Evolutionary conservation across 1,284 basidiomycete species (phyloP), one percentile per base, ranked within the genome.

Genomic region (Anthracocystis walkeri): DNA sequence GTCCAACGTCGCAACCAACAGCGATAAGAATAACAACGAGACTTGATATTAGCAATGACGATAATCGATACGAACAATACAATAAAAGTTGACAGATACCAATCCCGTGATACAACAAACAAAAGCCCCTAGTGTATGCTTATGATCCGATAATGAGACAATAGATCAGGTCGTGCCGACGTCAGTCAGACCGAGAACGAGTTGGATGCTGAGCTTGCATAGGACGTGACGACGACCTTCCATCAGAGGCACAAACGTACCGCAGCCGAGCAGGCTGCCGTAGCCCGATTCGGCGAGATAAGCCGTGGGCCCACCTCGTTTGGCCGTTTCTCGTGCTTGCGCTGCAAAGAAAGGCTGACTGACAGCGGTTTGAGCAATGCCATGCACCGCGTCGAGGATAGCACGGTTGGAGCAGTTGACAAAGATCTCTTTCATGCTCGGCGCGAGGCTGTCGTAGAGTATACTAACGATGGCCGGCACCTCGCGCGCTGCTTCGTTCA

Each of bases 381-480:
- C 68, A 23, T 83, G 79, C 23, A 81, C 80, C 7, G 81, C 80
- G 16, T 82, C 75, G 12, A 83, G 60, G 31, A 83, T 79, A n/a
- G 66, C 74, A 7, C 71, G 69, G 68, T 70, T 75, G 58, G 78
- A 80, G 49, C 74, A 79, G 59, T 82, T 82, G 60, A 78, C 65
- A 48, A 79, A 78, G 20, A 81, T 64, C 23, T 81, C 80, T 46
- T 74, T 78, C 74, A 83, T 81, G 44, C 70, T 68, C 2, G 76
- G 74, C 6, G 75, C 70, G 25, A 83, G 65, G 33, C 68, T 78
- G 56, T 83, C 80, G 65, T 82, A 82, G 25, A 83, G 71, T 42
- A 83, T 83, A 49, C 80, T 82, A 46, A 83, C 79, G 54, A 82
- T 80, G 8, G 80, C 80, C 2, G 81, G 81, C n/a, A 72, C 61